phyloP scores from a whole-genome alignment of 306 rosid genomes.

The Vigna radiata region DNA sequence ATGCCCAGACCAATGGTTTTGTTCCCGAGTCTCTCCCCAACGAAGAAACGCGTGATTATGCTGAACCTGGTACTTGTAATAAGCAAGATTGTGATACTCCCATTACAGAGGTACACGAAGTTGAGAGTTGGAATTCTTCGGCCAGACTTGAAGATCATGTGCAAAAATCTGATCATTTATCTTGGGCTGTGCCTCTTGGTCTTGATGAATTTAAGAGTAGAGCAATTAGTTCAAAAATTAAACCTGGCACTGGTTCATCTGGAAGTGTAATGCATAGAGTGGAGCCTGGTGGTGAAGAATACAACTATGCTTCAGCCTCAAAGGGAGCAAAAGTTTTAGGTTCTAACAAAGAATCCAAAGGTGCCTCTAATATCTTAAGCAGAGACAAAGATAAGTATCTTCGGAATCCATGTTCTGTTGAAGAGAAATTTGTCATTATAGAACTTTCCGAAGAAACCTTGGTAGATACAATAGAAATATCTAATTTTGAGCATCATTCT shows the following conservation, averaged over 20 bases:
- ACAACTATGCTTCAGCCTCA: conserved; percentile 95
- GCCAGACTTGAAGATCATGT: conserved; percentile 60
- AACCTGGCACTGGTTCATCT: conserved; percentile 62
- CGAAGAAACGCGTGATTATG: conserved; percentile 43
- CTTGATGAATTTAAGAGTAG: conserved; percentile 97
- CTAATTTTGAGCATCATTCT: conserved; percentile 93
- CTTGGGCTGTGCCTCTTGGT: conserved; percentile 73
- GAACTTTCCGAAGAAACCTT: conserved; percentile 98
- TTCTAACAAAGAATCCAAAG: conserved; percentile 97
- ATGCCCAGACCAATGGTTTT: conserved; percentile 42
- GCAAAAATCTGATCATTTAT: conserved; percentile 57
- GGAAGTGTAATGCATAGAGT: conserved; percentile 74
- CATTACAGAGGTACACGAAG: conserved; percentile 48
- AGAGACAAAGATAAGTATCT: conserved; percentile 93
- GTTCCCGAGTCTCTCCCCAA: conserved; percentile 42
- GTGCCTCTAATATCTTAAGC: conserved; percentile 86
- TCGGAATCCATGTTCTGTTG: conserved; percentile 92
- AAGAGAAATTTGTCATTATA: conserved; percentile 78
- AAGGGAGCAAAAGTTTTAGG: conserved; percentile 98
- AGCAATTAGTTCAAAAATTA: conserved; percentile 66
- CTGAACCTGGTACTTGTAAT: conserved; percentile 41
- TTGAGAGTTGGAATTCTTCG: conserved; percentile 46
- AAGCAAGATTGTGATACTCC: conserved; percentile 37
- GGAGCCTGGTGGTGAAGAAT: conserved; percentile 88
- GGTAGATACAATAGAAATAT: conserved; percentile 83